phyloP scores from a whole-genome alignment of 2,329 filamentous ascomycete species.

The Fusarium avenaceum region DNA sequence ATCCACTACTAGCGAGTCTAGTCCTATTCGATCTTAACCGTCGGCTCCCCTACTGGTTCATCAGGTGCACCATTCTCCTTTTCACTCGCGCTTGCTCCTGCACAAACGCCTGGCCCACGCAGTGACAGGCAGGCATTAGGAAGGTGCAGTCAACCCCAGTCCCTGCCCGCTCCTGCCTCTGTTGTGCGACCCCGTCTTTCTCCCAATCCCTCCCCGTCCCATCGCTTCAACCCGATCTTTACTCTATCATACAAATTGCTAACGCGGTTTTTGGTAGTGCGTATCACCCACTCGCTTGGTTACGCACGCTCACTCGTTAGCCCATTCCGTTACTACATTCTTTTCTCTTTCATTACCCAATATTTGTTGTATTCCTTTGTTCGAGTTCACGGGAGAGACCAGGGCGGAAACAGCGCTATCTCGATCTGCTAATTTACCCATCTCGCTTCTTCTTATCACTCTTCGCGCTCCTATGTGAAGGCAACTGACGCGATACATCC shows the following conservation, averaged over 20 bases:
- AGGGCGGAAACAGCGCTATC: conserved; percentile 6
- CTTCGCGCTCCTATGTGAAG: conserved; percentile 35
- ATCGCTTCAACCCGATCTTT: conserved; percentile 38
- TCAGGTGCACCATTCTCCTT: conserved; percentile 36
- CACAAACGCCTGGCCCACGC: conserved; percentile 38
- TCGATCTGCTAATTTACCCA: conserved; percentile 33
- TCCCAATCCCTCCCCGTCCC: conserved; percentile 36
- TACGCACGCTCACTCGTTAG: conserved; percentile 40
- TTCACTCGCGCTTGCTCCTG: conserved; percentile 27
- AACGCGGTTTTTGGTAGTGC: conserved; percentile 44
- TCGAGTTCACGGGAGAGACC: neutral
- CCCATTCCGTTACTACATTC: conserved; percentile 32
- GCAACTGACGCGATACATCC: conserved; percentile 33
- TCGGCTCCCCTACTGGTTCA: conserved; percentile 4
- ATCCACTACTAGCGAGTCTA: conserved; percentile 18
- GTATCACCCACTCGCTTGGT: conserved; percentile 46
- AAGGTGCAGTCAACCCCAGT: conserved; percentile 40
- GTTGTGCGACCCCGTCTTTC: conserved; percentile 42
- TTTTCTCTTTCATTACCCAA: conserved; percentile 23
- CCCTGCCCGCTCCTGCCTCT: conserved; percentile 29
- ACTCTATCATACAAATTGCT: conserved; percentile 39
- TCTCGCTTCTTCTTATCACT: conserved; percentile 33
- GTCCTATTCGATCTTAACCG: conserved; percentile 34
- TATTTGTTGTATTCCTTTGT: conserved; percentile 26
- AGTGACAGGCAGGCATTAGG: conserved; percentile 41